Evolutionary conservation across 2,329 filamentous ascomycete genomes (phyloP).

Genomic region (Cercospora nicotianae): DNA sequence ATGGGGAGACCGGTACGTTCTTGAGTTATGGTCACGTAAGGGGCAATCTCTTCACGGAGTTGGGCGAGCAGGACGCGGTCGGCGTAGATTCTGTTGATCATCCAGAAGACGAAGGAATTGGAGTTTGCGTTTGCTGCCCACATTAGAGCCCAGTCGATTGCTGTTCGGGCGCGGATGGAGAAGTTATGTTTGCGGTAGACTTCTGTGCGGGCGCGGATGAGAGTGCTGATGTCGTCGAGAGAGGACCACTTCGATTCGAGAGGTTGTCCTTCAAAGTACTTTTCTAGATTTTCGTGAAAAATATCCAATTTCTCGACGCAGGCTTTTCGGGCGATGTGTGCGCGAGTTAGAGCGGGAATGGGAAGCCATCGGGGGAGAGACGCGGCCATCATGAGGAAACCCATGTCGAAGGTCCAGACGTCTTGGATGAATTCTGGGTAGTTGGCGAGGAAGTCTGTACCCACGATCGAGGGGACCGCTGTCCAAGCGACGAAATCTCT

Average conservation of each 20-base stretch:
- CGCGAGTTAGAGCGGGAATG: slow-evolving; percentile 51
- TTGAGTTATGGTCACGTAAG: slow-evolving; percentile 35
- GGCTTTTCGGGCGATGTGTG: slow-evolving; percentile 44
- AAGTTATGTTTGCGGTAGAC: slow-evolving; percentile 37
- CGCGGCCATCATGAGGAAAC: slow-evolving; percentile 55
- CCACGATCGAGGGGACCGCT: slow-evolving; percentile 54
- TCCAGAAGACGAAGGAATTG: slow-evolving; percentile 48
- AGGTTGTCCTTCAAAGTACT: slow-evolving; percentile 33
- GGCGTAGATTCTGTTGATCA: slow-evolving; percentile 40
- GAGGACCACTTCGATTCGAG: slow-evolving; percentile 38
- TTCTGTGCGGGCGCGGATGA: slow-evolving; percentile 37
- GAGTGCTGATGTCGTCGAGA: slow-evolving; percentile 39
- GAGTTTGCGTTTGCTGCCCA: slow-evolving; percentile 59
- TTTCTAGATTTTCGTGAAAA: slow-evolving; percentile 39
- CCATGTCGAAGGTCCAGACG: slow-evolving; percentile 56
- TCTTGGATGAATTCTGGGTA: slow-evolving; percentile 56
- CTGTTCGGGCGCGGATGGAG: slow-evolving; percentile 36
- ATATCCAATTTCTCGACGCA: slow-evolving; percentile 30
- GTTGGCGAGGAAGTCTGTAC: slow-evolving; percentile 52
- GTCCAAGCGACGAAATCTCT: slow-evolving; percentile 58
- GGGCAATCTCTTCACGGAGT: slow-evolving; percentile 40
- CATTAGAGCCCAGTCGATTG: slow-evolving; percentile 50
- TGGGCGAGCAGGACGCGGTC: slow-evolving; percentile 35
- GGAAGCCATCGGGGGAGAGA: slow-evolving; percentile 59
- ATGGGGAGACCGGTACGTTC: slow-evolving; percentile 37